A percentile compares a stretch with the other conserved stretches of the same genome.
phyloP scores from a whole-genome alignment of 345 rosid genomes.

The Brassica nigra region DNA sequence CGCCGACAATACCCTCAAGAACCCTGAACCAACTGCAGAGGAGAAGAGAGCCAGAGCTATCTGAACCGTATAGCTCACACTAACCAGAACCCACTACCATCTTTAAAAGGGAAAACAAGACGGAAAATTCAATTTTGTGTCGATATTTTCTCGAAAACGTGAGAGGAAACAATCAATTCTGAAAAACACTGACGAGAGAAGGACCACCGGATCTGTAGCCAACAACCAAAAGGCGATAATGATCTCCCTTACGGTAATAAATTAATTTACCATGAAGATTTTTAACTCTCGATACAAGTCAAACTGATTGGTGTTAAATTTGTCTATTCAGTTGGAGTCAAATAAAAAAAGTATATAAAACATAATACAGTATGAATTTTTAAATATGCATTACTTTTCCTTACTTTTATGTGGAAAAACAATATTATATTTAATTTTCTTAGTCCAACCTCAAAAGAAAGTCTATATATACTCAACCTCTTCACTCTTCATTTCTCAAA shows the following conservation, averaged over 20 bases:
- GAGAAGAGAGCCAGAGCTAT: neutral
- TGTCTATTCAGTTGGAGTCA: neutral
- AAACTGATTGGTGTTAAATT: neutral
- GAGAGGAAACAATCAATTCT: neutral
- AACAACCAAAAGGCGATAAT: neutral
- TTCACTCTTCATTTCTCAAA: neutral
- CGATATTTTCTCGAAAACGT: neutral
- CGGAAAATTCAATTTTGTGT: neutral
- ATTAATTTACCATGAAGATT: conserved; percentile 9
- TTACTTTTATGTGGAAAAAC: neutral
- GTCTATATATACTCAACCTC: conserved; percentile 35
- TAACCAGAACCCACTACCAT: neutral
- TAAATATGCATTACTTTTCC: neutral
- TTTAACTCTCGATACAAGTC: neutral
- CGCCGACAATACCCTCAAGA: neutral
- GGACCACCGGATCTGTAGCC: neutral
- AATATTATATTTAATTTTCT: neutral
- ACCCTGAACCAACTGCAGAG: neutral
- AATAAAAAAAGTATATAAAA: neutral
- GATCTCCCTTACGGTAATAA: neutral
- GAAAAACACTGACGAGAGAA: neutral
- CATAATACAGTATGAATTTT: neutral
- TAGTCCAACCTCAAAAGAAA: conserved; percentile 30
- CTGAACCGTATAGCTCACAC: neutral
- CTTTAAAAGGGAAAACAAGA: neutral